These are phyloP conservation scores for Avena eriantha DNA, from an alignment of 176 grass and related monocot species.

Conservation along the genomic window DNA sequence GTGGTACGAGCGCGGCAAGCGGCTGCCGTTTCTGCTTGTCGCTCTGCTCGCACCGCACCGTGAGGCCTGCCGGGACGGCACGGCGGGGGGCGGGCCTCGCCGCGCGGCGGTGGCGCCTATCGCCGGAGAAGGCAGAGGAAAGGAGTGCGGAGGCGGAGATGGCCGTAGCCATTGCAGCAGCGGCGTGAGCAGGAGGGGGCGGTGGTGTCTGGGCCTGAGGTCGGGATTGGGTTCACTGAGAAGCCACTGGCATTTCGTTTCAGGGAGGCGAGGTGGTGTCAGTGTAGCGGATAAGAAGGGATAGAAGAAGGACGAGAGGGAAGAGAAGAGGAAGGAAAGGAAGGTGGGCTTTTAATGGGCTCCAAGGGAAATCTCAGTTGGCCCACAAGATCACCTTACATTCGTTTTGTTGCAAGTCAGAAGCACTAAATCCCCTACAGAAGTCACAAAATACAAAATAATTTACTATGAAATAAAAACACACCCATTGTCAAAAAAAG, in stretches of 20 bases:
- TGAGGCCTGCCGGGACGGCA: conserved; percentile 32
- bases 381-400: not conserved
- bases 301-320: not conserved
- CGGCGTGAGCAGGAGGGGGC: not conserved
- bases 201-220: conserved; percentile 21
- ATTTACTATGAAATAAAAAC: too few relatives aligned
- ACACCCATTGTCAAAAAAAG: too few relatives aligned
- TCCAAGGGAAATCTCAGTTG: not conserved
- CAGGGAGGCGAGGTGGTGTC: conserved; percentile 11
- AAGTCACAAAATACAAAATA: too few relatives aligned
- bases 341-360: conserved; percentile 27
- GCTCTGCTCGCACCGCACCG: conserved; percentile 62
- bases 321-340: not conserved
- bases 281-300: conserved; percentile 29
- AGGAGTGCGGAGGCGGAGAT: conserved; percentile 58
- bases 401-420: not conserved
- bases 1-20: conserved; percentile 48
- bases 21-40: conserved; percentile 58
- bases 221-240: conserved; percentile 28
- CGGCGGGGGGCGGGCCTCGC: conserved; percentile 37
- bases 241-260: conserved; percentile 44
- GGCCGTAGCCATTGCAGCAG: conserved; percentile 58
- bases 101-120: conserved; percentile 37
- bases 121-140: conserved; percentile 41
- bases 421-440: too few relatives aligned